These are phyloP conservation scores for Penicillium silybi DNA, from an alignment of 495 filamentous ascomycete genomes.

Conservation along the genomic window DNA sequence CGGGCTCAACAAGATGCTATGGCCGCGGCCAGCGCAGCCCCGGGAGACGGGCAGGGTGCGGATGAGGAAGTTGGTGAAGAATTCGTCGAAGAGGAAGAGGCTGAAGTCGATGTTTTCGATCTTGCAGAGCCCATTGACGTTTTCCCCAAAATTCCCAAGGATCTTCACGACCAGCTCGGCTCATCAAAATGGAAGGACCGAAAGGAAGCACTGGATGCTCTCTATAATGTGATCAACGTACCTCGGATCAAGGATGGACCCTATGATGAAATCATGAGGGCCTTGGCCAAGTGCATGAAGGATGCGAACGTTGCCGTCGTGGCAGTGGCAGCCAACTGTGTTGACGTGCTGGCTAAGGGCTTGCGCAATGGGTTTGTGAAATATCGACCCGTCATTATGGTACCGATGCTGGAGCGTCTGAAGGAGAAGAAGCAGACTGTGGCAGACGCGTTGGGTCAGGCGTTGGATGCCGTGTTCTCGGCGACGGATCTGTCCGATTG, in stretches of 20 bases:
- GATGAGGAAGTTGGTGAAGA: slow-evolving; percentile 53
- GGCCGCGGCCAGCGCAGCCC: slow-evolving; percentile 60
- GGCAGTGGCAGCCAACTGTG: slow-evolving; percentile 88
- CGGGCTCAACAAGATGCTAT: slow-evolving; percentile 82
- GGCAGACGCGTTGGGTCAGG: slow-evolving; percentile 78
- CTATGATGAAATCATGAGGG: slow-evolving; percentile 76
- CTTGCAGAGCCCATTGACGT: slow-evolving; percentile 89
- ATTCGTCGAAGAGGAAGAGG: slow-evolving; percentile 65
- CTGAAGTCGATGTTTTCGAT: slow-evolving; percentile 77
- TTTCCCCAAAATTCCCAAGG: slow-evolving; percentile 72
- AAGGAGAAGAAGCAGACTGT: slow-evolving; percentile 96
- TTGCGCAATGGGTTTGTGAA: slow-evolving; percentile 73
- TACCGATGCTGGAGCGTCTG: slow-evolving; percentile 85
- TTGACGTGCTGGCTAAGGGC: slow-evolving; percentile 88
- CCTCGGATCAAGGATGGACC: slow-evolving; percentile 89
- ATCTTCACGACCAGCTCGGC: slow-evolving; percentile 74
- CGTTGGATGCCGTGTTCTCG: slow-evolving; percentile 80
- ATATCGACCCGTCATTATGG: slow-evolving; percentile 73
- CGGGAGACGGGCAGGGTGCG: slow-evolving; percentile 46
- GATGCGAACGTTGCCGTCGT: slow-evolving; percentile 97
- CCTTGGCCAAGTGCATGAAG: slow-evolving; percentile 93
- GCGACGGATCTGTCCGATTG: slow-evolving; percentile 78
- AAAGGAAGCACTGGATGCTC: slow-evolving; percentile 86
- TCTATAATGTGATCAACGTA: slow-evolving; percentile 73
- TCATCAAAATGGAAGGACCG: slow-evolving; percentile 98